Base-by-base conservation (phyloP, 768 basidiomycete genomes). In the Coprinopsis strossmayeri region DNA sequence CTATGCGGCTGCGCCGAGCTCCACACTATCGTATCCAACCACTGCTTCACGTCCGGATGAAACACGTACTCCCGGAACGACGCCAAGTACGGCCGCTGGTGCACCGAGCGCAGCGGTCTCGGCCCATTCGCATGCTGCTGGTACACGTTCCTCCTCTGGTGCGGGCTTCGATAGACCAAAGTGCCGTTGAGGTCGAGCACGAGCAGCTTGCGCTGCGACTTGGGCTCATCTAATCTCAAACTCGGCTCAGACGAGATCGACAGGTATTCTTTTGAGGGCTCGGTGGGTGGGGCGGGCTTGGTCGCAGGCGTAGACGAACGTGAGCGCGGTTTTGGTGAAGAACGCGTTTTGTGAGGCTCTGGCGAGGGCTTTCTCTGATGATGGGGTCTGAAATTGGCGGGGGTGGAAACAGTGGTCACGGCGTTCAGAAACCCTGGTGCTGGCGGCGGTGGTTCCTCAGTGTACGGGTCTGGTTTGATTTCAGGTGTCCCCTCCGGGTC, bases 1-100 rank as follows among this genome's bases (percentile, higher is more conserved):
- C 78, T 88, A 43, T 82, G 82, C 1, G 88, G 87, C 58, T 90
- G 87, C 3, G 90, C 90, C 2, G 84, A 87, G 58, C 84, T 87
- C 90, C 90, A 93, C 3, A 93, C 77, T 85, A 91, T 91, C 3
- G 84, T 81, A 50, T 90, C 86, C 17, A 91, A 71, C 84, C 87
- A 89, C 12, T 58, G 56, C 27, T 64, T 68, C n/a, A 82, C 87
- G 15, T 68, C 55, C 0, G 73, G 65, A 42, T 81, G 78, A 54
- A 88, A 81, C 1, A 90, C 63, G 57, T 85, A 91, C 2, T 71
- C 61, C 3, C 71, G 59, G 55, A 91, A 86, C 1, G 82, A 62
- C 3, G 64, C 49, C 55, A 90, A 69, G 61, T 82, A 91, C 0
- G 88, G 85, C 13, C 88, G 72, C 1, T 76, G 78, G 54, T 86